Evolutionary conservation across 352 stramenopile genomes (phyloP), one percentile per base, ranked within the genome.

Genomic region (Phytophthora europaea): DNA sequence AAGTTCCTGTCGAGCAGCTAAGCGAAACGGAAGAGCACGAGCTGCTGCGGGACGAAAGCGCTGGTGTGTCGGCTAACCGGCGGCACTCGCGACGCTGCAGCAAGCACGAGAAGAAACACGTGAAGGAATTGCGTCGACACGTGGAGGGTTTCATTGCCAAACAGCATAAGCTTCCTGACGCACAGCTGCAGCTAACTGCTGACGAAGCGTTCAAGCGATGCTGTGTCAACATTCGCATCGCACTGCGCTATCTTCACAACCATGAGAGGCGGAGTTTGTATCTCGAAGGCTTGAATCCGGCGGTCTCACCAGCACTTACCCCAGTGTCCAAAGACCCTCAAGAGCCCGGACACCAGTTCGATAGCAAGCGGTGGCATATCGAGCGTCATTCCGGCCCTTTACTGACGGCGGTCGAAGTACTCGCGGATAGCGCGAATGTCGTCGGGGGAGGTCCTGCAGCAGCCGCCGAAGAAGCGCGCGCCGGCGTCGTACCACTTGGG

Each of bases 381-480:
- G 61, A 73, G 60, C 50, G 55, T 67, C 56, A 15, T 20, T 50
- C 54, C 38, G 12, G 45, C 12, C 45, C 6, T 7, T 73, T 76
- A 79, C 50, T 74, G 63, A 61, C 59, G 75, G 31, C 59, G 58
- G 31, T 61, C 64, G 34, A 94, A 93, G 64, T 81, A 87, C 43
- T 80, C 68, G 60, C 82, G 87, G 64, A 94, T 90, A 45, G 70
- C 67, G 56, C 81, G 66, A 66, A 97, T 94, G 65, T 93, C 88
- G 45, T 82, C 70, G 18, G 90, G 88, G 1, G 84, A 82, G 18
- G 90, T 97, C 36, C 90, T 85, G 81, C 90, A 97, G 75, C 90
- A 97, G 48, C 88, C 90, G 9, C 90, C 90, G 57, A 97, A 91
- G 63, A 95, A 85, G 38, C 84, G 83, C 20, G 87, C 90, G 33